Evolutionary conservation across 768 basidiomycete species (phyloP), one percentile per base, ranked within the genome.

Genomic region (Epithele typhae): DNA sequence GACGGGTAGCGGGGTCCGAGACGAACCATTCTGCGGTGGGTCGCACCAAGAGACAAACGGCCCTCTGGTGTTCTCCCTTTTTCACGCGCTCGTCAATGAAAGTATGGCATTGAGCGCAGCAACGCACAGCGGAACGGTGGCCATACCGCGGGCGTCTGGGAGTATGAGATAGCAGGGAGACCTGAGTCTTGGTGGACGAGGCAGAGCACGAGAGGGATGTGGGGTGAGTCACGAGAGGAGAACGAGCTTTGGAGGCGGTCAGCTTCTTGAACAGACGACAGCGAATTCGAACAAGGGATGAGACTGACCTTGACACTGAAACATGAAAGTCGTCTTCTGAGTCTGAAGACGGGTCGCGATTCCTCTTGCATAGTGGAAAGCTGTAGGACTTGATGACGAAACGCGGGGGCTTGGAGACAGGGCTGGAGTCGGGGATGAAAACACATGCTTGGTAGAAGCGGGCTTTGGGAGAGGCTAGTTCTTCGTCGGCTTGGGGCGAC

Each of bases 381-480:
- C 82, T 73, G 53, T 82, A 84, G 3, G 82, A 81, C 57, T 78
- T 87, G 22, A 79, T 80, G 54, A 81, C 60, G 38, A 85, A 66
- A 36, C 73, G 68, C 21, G 79, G 72, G 22, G 73, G 64, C 43
- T 71, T 76, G 4, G 69, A 65, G 40, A 67, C 65, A 12, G 62
- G 60, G 1, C 58, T 55, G 14, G 57, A 60, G 42, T 84, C 77
- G n/a, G 87, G 87, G 46, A 90, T 89, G 57, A 90, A 74, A 4
- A 86, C 69, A 49, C 87, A 89, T 57, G 82, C 75, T 43, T 71
- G 69, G 68, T 89, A 78, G 65, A 90, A 90, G 46, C 87, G 76
- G 4, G 89, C 87, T 33, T 37, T 48, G 49, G 45, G 36, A 0
- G 55, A 27, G 36, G n/a, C 14, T 5, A 25, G 40, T 14, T 45